These are phyloP conservation scores for Plantago ovata DNA, from an alignment of 257 asterid genomes.

Conservation along the genomic window DNA sequence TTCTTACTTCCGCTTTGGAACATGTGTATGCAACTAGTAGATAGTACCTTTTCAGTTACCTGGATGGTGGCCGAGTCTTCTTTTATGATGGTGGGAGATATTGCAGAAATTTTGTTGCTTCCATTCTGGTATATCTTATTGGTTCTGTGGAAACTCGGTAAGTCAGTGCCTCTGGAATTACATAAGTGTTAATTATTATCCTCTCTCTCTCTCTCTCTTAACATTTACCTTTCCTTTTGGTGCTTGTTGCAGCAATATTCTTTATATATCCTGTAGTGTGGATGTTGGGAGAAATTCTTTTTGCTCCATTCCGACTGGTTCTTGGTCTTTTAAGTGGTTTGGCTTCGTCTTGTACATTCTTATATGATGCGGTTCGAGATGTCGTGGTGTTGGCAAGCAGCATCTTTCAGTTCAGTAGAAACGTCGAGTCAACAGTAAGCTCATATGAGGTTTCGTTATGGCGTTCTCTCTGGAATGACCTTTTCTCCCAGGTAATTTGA, in stretches of 20 bases:
- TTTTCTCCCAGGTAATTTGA: conserved; percentile 76
- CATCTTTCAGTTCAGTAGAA: conserved; percentile 54
- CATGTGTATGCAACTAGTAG: conserved; percentile 42
- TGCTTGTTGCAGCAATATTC: conserved; percentile 57
- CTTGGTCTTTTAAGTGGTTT: conserved; percentile 51
- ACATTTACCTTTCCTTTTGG: conserved; percentile 5
- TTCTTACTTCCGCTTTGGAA: conserved; percentile 68
- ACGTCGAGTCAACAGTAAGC: conserved; percentile 68
- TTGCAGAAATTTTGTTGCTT: conserved; percentile 58
- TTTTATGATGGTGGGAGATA: conserved; percentile 47
- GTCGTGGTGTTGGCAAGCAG: conserved; percentile 52
- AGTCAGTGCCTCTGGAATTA: conserved; percentile 20
- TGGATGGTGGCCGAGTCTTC: conserved; percentile 66
- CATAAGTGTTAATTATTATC: conserved; percentile 2
- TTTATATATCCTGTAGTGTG: conserved; percentile 71
- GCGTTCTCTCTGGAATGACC: conserved; percentile 97
- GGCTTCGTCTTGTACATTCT: conserved; percentile 34
- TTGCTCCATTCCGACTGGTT: conserved; percentile 73
- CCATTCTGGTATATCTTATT: conserved; percentile 61
- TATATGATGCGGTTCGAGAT: conserved; percentile 44
- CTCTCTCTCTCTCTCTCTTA: conserved; percentile 6
- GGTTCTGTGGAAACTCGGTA: conserved; percentile 58
- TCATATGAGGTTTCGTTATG: conserved; percentile 66
- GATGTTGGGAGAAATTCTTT: conserved; percentile 64
- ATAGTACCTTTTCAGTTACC: conserved; percentile 54